Percentiles rank a stretch among this genome's conserved stretches.
Evolutionary conservation across 768 basidiomycete genomes (phyloP).

Genomic region (Russula virescens): DNA sequence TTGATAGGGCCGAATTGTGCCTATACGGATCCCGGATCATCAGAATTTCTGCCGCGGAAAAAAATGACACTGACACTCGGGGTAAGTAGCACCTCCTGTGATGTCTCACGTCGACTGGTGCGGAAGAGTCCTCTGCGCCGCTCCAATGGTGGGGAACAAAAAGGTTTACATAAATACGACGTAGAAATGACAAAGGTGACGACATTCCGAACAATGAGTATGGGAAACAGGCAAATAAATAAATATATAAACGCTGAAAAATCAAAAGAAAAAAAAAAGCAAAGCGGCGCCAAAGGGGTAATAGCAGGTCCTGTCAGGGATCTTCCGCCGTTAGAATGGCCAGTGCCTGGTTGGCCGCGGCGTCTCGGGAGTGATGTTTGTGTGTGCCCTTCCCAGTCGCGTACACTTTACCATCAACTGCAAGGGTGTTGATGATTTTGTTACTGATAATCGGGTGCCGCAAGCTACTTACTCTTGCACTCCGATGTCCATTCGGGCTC

Average conservation of each 20-base stretch:
- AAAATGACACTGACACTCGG: background rate
- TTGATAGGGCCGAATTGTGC: background rate
- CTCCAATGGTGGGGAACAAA: background rate
- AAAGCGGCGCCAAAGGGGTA: background rate
- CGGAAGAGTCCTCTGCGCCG: background rate
- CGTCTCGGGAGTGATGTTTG: slow-evolving; percentile 20
- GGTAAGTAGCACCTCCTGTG: background rate
- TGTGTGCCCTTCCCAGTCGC: slow-evolving; percentile 19
- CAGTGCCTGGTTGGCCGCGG: slow-evolving; percentile 13
- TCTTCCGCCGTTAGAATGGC: slow-evolving; percentile 7
- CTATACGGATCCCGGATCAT: background rate
- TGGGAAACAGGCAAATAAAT: slow-evolving; percentile 13
- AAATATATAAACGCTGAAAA: background rate
- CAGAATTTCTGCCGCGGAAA: background rate
- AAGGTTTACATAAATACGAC: slow-evolving; percentile 11
- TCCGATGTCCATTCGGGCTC: slow-evolving; percentile 45
- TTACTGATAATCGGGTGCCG: background rate
- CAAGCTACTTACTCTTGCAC: slow-evolving; percentile 44
- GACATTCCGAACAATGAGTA: background rate
- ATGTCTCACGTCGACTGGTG: background rate
- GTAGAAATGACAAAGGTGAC: slow-evolving; percentile 5
- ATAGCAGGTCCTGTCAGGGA: background rate
- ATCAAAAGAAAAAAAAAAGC: background rate
- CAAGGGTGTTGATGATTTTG: background rate
- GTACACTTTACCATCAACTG: slow-evolving; percentile 20